These are phyloP conservation scores for Bacidia gigantensis DNA, from an alignment of 495 filamentous ascomycete genomes.

Conservation along the genomic window DNA sequence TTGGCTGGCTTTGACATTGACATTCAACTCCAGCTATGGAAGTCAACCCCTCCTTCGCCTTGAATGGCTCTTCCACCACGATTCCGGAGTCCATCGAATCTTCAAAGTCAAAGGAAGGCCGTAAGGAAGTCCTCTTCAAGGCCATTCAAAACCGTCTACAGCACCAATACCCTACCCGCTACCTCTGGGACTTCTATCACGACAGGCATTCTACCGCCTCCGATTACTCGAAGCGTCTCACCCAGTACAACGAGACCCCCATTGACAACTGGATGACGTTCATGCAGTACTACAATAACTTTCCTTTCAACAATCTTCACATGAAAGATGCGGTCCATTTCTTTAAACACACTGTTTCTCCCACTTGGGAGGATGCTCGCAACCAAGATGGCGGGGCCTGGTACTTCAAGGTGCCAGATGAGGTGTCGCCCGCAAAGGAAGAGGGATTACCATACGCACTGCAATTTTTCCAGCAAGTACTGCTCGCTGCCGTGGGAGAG, in stretches of 20 bases:
- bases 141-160: conserved; percentile 32
- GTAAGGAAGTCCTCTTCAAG: conserved; percentile 1
- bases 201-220: conserved; percentile 32
- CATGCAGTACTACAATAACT: conserved; percentile 85
- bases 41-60: neutral
- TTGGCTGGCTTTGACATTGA: too few species aligned
- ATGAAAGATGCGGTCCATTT: conserved; percentile 75
- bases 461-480: conserved; percentile 68
- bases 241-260: conserved; percentile 44
- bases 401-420: conserved; percentile 76
- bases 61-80: neutral
- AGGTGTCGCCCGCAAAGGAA: conserved; percentile 15
- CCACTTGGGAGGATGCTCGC: conserved; percentile 81
- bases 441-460: neutral
- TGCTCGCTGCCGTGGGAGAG: conserved; percentile 74
- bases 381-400: conserved; percentile 71
- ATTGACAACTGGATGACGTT: conserved; percentile 69
- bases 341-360: conserved; percentile 74
- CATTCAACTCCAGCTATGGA: neutral
- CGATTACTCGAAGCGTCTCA: conserved; percentile 50
- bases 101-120: neutral
- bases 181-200: conserved; percentile 43
- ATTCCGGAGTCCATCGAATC: neutral
- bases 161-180: neutral
- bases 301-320: conserved; percentile 58